Evolutionary conservation across 495 filamentous ascomycete genomes (phyloP).

Genomic region (Penicillium atrosanguineum): DNA sequence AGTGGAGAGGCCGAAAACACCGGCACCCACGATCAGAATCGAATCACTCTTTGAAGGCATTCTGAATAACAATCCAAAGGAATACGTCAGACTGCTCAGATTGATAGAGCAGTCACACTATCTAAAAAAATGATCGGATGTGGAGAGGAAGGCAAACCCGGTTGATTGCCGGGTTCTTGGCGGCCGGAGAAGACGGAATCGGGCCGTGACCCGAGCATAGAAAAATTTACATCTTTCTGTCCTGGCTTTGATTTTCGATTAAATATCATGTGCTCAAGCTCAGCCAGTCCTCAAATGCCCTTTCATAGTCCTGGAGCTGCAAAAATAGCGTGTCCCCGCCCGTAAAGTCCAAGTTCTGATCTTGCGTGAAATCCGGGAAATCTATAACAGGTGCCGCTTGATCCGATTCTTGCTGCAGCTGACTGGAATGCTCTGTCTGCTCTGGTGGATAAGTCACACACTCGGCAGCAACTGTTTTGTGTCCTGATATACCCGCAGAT

Average conservation of each 20-base stretch:
- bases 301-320: slow-evolving; percentile 32
- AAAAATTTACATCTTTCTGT: not conserved
- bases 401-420: slow-evolving; percentile 4
- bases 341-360: slow-evolving; percentile 17
- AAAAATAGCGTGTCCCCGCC: slow-evolving; percentile 26
- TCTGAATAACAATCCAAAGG: not conserved
- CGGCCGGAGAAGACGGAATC: slow-evolving; percentile 18
- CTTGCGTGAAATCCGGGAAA: slow-evolving; percentile 12
- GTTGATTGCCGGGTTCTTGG: slow-evolving; percentile 21
- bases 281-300: slow-evolving; percentile 35
- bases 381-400: slow-evolving; percentile 9
- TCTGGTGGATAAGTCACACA: slow-evolving; percentile 35
- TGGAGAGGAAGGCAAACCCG: slow-evolving; percentile 8
- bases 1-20: slow-evolving; percentile 32
- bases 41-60: slow-evolving; percentile 28
- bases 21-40: slow-evolving; percentile 38
- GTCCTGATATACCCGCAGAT: slow-evolving; percentile 35
- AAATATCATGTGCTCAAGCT: slow-evolving; percentile 20
- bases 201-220: slow-evolving; percentile 15
- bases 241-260: not conserved
- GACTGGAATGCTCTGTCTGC: slow-evolving; percentile 19
- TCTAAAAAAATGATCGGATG: not conserved
- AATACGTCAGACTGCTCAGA: not conserved
- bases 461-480: slow-evolving; percentile 31
- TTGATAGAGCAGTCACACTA: not conserved